phyloP scores from a whole-genome alignment of 495 filamentous ascomycete species.

The Cercophora sp. region DNA sequence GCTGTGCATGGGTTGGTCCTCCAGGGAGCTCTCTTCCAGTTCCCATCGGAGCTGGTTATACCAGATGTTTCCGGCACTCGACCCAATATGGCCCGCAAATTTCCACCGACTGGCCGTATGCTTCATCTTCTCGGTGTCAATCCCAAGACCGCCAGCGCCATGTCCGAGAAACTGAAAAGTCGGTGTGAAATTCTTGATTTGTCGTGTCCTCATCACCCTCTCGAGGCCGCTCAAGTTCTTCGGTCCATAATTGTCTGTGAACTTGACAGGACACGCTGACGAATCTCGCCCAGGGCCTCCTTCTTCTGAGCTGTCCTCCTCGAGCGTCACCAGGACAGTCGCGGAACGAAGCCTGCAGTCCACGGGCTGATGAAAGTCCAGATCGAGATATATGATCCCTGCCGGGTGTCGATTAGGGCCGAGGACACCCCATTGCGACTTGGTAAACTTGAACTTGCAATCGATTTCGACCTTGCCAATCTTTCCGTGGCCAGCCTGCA shows the following conservation, averaged over 20 bases:
- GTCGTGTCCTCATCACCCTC: slow-evolving; percentile 1
- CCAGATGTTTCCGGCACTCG: slow-evolving; percentile 1
- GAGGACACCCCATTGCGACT: slow-evolving; percentile 32
- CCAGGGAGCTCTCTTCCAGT: slow-evolving; percentile 25
- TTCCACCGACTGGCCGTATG: slow-evolving; percentile 13
- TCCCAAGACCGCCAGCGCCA: slow-evolving; percentile 17
- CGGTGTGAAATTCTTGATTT: slow-evolving; percentile 5
- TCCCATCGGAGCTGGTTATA: slow-evolving; percentile 27
- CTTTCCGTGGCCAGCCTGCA: slow-evolving; percentile 10
- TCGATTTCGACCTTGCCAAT: slow-evolving; percentile 27
- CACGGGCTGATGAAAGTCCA: slow-evolving; percentile 25
- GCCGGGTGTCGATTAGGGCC: slow-evolving; percentile 22
- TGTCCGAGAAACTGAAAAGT: slow-evolving; percentile 11
- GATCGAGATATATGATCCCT: slow-evolving; percentile 33
- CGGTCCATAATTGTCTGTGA: slow-evolving; percentile 22
- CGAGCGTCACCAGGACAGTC: slow-evolving; percentile 25
- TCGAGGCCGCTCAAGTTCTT: slow-evolving; percentile 8
- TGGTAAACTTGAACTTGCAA: slow-evolving; percentile 30
- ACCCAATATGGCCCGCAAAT: slow-evolving; percentile 14
- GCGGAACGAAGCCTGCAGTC: slow-evolving; percentile 29
- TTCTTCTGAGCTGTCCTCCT: slow-evolving; percentile 14
- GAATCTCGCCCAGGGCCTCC: neutral
- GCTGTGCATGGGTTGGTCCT: slow-evolving; percentile 26
- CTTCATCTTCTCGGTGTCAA: slow-evolving; percentile 13
- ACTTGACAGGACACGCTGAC: slow-evolving; percentile 13